Evolutionary conservation across 2,329 filamentous ascomycete genomes (phyloP).

Genomic region (Fusarium miscanthi): DNA sequence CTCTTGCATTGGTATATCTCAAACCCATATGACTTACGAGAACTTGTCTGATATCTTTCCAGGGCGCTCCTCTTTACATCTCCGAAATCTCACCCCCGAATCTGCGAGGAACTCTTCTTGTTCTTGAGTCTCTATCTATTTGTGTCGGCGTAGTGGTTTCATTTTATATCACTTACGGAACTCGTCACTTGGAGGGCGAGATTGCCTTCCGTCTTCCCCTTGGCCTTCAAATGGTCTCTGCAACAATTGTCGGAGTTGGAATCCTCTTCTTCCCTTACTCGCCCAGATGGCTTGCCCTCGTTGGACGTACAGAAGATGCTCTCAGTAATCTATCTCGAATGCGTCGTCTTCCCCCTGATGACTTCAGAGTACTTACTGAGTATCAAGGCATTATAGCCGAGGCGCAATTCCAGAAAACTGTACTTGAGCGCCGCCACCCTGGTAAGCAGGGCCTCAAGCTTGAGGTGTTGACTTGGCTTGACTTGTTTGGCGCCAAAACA

Average conservation of each 20-base stretch:
- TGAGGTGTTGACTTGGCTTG: constrained; percentile 60
- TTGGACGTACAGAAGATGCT: constrained; percentile 73
- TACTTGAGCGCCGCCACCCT: constrained; percentile 11
- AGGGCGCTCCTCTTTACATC: constrained; percentile 57
- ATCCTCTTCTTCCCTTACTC: constrained; percentile 38
- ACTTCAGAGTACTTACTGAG: constrained; percentile 70
- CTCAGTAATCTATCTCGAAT: constrained; percentile 65
- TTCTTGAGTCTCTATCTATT: constrained; percentile 57
- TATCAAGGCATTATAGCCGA: constrained; percentile 67
- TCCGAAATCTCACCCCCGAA: constrained; percentile 61
- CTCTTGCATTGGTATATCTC: constrained; percentile 54
- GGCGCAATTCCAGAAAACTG: constrained; percentile 63
- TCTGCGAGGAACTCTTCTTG: constrained; percentile 60
- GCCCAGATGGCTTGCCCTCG: constrained; percentile 75
- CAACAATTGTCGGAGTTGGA: constrained; percentile 26
- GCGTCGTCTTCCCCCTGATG: constrained; percentile 65
- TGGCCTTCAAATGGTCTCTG: constrained; percentile 64
- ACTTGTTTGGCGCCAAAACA: constrained; percentile 59
- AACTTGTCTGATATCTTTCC: background rate
- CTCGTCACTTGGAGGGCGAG: constrained; percentile 40
- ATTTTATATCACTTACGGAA: constrained; percentile 66
- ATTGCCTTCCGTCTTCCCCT: constrained; percentile 47
- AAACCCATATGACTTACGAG: background rate
- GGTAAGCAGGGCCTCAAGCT: constrained; percentile 6
- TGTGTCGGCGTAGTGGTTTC: constrained; percentile 58